These are phyloP conservation scores for Dipodascus albidus DNA, from an alignment of 805 yeast genomes.

Conservation along the genomic window DNA sequence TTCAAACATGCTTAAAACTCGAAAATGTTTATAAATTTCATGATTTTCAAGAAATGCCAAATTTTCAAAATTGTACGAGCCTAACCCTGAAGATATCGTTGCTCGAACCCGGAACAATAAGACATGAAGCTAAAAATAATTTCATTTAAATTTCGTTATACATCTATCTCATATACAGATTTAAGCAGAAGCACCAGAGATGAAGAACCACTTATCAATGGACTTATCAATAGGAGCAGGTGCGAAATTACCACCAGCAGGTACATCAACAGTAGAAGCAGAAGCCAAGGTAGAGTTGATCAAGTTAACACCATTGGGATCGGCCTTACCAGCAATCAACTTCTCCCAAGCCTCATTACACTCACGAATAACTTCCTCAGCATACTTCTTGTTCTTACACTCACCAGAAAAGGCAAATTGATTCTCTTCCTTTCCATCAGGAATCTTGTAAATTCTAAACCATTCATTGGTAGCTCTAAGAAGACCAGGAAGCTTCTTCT, in stretches of 20 bases:
- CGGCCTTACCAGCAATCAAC: conserved; percentile 53
- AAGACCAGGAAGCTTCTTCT: conserved; percentile 80
- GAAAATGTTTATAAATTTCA: no score
- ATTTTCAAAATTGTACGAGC: no score
- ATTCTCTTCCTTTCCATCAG: conserved; percentile 96
- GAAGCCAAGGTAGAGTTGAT: conserved; percentile 49
- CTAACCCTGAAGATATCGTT: no score
- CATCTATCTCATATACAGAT: not conserved
- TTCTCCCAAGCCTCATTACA: conserved; percentile 77
- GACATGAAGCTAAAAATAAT: not conserved
- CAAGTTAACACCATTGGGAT: conserved; percentile 57
- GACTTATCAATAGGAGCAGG: conserved; percentile 96
- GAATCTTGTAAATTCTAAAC: conserved; percentile 96
- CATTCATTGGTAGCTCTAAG: conserved; percentile 92
- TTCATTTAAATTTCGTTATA: not conserved
- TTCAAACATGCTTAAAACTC: no score
- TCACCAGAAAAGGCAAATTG: conserved; percentile 95
- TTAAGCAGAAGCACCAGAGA: conserved; percentile 36
- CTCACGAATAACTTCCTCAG: conserved; percentile 73
- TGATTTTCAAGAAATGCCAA: no score
- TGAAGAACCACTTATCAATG: conserved; percentile 97
- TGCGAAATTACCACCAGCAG: conserved; percentile 59
- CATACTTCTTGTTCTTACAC: conserved; percentile 77
- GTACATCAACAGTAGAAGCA: conserved; percentile 35
- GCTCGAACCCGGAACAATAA: no score